These are phyloP conservation scores for Pythium myriotylum DNA, from an alignment of 352 stramenopile genomes.

Conservation along the genomic window DNA sequence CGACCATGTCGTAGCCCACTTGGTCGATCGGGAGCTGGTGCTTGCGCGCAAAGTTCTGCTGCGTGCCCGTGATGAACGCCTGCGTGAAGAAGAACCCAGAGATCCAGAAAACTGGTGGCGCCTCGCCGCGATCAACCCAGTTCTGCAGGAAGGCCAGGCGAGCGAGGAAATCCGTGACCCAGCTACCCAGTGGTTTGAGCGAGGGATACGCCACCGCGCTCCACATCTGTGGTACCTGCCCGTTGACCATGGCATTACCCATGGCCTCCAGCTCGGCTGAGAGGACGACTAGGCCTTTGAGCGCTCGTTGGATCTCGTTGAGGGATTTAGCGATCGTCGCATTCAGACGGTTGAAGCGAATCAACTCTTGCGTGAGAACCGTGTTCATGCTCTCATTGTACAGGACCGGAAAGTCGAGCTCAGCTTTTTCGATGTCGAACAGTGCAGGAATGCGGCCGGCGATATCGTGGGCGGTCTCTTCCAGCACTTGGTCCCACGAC, in stretches of 20 bases:
- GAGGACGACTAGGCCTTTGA: conserved; percentile 94
- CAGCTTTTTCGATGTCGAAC: conserved; percentile 92
- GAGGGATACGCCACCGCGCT: conserved; percentile 87
- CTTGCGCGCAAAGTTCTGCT: conserved; percentile 93
- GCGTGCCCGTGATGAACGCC: conserved; percentile 93
- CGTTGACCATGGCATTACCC: conserved; percentile 93
- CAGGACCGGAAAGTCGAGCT: conserved; percentile 80
- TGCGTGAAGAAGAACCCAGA: conserved; percentile 95
- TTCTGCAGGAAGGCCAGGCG: conserved; percentile 78
- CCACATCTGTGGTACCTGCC: conserved; percentile 89
- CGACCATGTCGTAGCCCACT: conserved; percentile 87
- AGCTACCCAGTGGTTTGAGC: conserved; percentile 91
- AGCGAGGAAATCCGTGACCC: conserved; percentile 91
- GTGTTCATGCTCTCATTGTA: conserved; percentile 92
- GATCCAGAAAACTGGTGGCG: conserved; percentile 92
- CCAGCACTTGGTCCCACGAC: conserved; percentile 89
- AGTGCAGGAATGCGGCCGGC: conserved; percentile 57
- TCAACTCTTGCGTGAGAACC: conserved; percentile 89
- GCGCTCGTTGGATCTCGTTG: conserved; percentile 88
- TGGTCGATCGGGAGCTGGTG: conserved; percentile 92
- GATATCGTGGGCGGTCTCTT: conserved; percentile 90
- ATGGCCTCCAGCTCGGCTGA: conserved; percentile 92
- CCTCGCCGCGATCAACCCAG: conserved; percentile 78
- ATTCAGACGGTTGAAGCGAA: conserved; percentile 91
- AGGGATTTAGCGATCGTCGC: conserved; percentile 78